Base-by-base conservation (phyloP, 164 flowering plant genomes). In the Nymphaea thermarum region DNA sequence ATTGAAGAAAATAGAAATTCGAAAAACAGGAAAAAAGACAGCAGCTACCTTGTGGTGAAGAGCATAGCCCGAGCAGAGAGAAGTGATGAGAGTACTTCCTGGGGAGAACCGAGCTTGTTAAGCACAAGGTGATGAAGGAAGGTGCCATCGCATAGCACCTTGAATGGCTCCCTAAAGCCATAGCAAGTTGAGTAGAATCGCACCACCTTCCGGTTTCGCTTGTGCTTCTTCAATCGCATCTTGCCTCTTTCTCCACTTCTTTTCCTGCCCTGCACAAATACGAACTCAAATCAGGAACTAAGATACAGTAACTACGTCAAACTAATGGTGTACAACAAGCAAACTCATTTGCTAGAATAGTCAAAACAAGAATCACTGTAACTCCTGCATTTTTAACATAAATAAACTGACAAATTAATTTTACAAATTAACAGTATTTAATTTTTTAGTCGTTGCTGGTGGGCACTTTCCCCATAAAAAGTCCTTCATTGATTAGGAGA, bases 111-210 rank as follows among this genome's bases (percentile, higher is more conserved):
- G 7, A 84, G 78, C 10, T 67, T 42, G 69, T 88, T 79, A 36
- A 44, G 65, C 4, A 83, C 65, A 51, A 88, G 83, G 71, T 87
- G 90, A 66, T 87, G 86, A 42, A 94, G 67, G 71, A 93, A 88
- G 4, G 96, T 94, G 4, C 97, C 98, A 64, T 91, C 98, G 68
- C 93, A 89, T 0, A 92, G 80, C 14, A 92, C 74, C 80, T 88
- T 88, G 75, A 73, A 92, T 2, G 98, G 96, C 72, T 82, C 86
- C 43, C 95, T 68, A 65, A 92, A 92, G 57, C 90, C 96, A 53
- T 74, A 88, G 72, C 95, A 87, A 3, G 92, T 72, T 4, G 84
- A 78, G 82, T 74, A 90, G 73, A 86, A 89, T 62, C 83, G 81
- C 64, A 93, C 86, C 12, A 63, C 72, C 74, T 73, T 85, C 11